Base-by-base conservation (phyloP, 2,329 filamentous ascomycete species). In the Trichoderma guizhouense region DNA sequence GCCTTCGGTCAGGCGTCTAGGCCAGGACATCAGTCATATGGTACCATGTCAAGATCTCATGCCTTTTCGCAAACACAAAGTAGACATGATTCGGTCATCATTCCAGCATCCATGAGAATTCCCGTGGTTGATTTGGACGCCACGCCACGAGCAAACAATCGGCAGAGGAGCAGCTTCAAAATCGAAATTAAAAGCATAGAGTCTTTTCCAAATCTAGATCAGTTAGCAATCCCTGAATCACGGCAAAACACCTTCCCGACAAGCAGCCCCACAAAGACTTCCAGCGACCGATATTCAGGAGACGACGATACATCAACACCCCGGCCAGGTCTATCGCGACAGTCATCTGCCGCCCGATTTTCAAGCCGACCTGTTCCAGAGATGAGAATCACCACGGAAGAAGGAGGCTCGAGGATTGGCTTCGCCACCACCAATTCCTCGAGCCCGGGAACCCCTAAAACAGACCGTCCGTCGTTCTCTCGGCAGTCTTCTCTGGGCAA, bases 321-420 rank as follows among this genome's bases (percentile, higher is more conserved):
- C 65, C 83, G 85, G 34, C 88, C 88, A 7, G 80, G 81, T 15
- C 80, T 87, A 9, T 87, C 87, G 2, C 82, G 86, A 6, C 85
- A 89, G 68, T 83, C 86, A 26, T 89, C 83, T 1, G 77, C 86
- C 2, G 82, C 87, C 58, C 88, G 89, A 47, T 95, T 95, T 79
- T 91, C 90, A 0, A 94, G 91, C 65, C 89, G 89, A 7, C 89
- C 92, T 0, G 89, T 93, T 1, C 93, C 93, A 0, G 89, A 92
- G 74, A 91, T 92, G 2, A 88, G 86, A 73, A 86, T 94, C 26
- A 88, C 88, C 3, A 84, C 85, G 1, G 88, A 92, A 72, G 92
- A 91, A 71, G 89, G 87, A 1, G 77, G 77, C 1, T 84, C 87
- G 1, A 81, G 77, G 47, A 94, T 97, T 74, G 93, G 92, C 87